Conservation (phyloP, 176 grass and related monocot genomes). For the Ananas comosus region DNA sequence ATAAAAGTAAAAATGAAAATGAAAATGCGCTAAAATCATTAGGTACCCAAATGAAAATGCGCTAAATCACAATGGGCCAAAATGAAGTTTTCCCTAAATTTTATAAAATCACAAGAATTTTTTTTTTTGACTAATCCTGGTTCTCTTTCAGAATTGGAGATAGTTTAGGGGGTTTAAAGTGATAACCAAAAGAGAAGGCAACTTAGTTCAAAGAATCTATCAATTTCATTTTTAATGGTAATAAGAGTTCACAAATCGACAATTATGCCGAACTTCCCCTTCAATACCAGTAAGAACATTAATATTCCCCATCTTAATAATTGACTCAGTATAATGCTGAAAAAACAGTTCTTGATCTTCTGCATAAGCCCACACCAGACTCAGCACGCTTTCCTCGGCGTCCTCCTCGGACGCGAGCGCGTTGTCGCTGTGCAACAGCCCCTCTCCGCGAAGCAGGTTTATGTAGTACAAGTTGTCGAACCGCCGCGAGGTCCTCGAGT, state of each 20-base stretch:
- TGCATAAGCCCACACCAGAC: constrained; percentile 35
- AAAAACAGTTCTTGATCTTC: constrained; percentile 37
- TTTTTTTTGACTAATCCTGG: no score
- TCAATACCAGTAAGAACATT: constrained; percentile 34
- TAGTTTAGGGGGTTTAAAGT: no score
- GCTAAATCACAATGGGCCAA: no score
- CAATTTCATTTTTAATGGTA: background rate
- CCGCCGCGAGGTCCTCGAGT: constrained; percentile 23
- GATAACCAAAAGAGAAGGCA: no score
- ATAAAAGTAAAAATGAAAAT: no score
- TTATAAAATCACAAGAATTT: no score
- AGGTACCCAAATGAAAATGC: no score
- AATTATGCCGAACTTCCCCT: constrained; percentile 35
- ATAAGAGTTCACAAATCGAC: constrained; percentile 29
- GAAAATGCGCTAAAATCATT: no score
- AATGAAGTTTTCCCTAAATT: no score
- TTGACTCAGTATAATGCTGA: constrained; percentile 21
- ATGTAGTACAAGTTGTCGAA: constrained; percentile 40
- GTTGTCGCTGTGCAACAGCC: constrained; percentile 29
- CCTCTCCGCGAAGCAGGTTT: constrained; percentile 35
- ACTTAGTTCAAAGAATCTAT: no score
- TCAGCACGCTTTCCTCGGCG: constrained; percentile 7
- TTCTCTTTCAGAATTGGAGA: no score
- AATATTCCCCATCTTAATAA: constrained; percentile 50
- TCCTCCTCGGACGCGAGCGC: constrained; percentile 20